Evolutionary conservation across 108 stramenopile species (phyloP).

Genomic region (Cyclotella baltica): DNA sequence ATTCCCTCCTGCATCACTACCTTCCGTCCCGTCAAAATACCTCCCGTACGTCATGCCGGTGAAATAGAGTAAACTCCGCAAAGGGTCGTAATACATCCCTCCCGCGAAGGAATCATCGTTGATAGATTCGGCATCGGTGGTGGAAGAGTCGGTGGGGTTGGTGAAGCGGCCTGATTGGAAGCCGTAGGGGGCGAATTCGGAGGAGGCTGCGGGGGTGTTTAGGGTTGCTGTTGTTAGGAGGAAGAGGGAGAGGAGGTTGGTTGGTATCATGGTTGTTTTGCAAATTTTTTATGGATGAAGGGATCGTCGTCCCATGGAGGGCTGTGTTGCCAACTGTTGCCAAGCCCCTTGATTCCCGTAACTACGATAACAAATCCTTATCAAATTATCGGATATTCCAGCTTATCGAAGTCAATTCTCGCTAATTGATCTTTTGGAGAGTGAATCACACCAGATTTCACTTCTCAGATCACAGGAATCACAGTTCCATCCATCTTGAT

Average conservation of each 20-base stretch:
- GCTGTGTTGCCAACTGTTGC: too few species aligned
- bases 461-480: too few species aligned
- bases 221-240: background rate
- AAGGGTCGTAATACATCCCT: conserved; percentile 42
- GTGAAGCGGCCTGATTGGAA: conserved; percentile 43
- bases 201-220: background rate
- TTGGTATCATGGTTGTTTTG: too few species aligned
- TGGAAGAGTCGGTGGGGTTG: conserved; percentile 2
- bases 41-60: conserved; percentile 44
- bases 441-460: too few species aligned
- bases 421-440: too few species aligned
- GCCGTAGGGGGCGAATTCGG: conserved; percentile 23
- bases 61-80: conserved; percentile 41
- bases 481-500: too few species aligned
- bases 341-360: too few species aligned
- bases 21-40: conserved; percentile 36
- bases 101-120: conserved; percentile 51
- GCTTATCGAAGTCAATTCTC: too few species aligned
- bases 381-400: too few species aligned
- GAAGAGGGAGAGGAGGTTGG: background rate
- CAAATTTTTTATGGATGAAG: too few species aligned
- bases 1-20: conserved; percentile 9
- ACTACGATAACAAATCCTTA: too few species aligned
- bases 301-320: too few species aligned
- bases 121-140: conserved; percentile 24